Base-by-base conservation (phyloP, 495 filamentous ascomycete species). In the Hypoxylon rickii region DNA sequence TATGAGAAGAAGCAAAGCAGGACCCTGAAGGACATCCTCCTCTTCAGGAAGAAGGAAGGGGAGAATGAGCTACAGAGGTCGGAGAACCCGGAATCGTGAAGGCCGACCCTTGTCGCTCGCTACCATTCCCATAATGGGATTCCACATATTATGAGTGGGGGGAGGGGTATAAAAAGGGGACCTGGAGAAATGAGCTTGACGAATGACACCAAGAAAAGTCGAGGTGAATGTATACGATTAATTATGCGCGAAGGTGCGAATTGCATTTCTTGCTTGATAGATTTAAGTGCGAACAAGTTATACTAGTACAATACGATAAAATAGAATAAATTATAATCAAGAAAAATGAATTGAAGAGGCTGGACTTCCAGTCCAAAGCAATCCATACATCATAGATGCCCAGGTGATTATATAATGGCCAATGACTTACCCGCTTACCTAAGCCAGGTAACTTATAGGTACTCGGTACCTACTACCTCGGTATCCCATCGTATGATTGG, bases 1-100 rank as follows among this genome's bases (percentile, higher is more conserved):
- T 82, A 82, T 49, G 76, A 78, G 40, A 63, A 67, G 48, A 54
- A 67, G 44, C 46, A 47, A 43, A 56, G 54, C 22, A 68, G 57
- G 43, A 72, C 56, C 11, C 45, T 77, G 21, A 70, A 70, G 44
- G 70, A 76, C 12, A 66, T 73, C 3, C 40, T 76, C n/a, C 57
- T 73, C 24, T 73, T 70, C 55, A 59, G 70, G 37, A 73, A 72
- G 44, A 63, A 64, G 18, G 55, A 63, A 36, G 66, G 69, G 39
- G 59, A 67, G 33, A 58, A 61, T 10, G 24, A 29, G 1, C 51
- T 58, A 15, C 15, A 61, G 11, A 24, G 55, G 19, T 8, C 4
- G 29, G 47, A 29, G 41, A 54, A 44, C 16, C 13, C n/a, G 5
- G 36, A 20, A 7, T 18, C 16, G 34, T 52, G 46, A 45, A 19